A percentile compares a stretch with the other conserved stretches of the same genome.
These are phyloP conservation scores for Neurospora sp. DNA, from an alignment of 2,329 filamentous ascomycete genomes.

Conservation along the genomic window DNA sequence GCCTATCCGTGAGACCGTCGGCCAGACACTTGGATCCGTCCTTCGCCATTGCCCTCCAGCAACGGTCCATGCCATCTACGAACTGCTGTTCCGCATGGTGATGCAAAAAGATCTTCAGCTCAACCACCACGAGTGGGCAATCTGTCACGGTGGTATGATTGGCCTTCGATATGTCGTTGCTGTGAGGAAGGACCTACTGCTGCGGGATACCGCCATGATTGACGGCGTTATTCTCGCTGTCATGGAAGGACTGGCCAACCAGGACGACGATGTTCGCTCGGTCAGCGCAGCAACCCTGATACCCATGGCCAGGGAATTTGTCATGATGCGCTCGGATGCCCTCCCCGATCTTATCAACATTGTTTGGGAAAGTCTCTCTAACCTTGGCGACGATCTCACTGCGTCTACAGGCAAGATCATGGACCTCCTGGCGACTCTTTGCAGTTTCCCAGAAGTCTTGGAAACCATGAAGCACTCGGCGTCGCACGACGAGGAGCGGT, in stretches of 20 bases:
- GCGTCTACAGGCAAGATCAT: slow-evolving; percentile 97
- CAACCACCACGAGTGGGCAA: slow-evolving; percentile 74
- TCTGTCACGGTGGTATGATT: slow-evolving; percentile 97
- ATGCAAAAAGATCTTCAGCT: slow-evolving; percentile 78
- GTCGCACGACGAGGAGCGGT: slow-evolving; percentile 70
- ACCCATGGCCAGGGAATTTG: slow-evolving; percentile 91
- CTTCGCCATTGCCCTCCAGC: slow-evolving; percentile 71
- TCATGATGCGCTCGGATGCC: slow-evolving; percentile 68
- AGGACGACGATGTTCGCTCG: slow-evolving; percentile 90
- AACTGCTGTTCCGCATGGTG: slow-evolving; percentile 76
- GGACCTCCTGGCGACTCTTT: slow-evolving; percentile 93
- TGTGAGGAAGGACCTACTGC: slow-evolving; percentile 81
- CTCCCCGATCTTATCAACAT: slow-evolving; percentile 81
- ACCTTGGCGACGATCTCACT: slow-evolving; percentile 92
- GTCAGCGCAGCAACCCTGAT: slow-evolving; percentile 97
- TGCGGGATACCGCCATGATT: slow-evolving; percentile 75
- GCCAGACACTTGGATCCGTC: slow-evolving; percentile 84
- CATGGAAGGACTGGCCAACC: slow-evolving; percentile 86
- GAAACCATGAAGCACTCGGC: slow-evolving; percentile 91
- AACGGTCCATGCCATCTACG: slow-evolving; percentile 78
- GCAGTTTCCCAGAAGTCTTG: slow-evolving; percentile 85
- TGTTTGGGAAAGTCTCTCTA: slow-evolving; percentile 94
- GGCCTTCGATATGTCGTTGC: slow-evolving; percentile 91
- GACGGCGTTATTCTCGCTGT: slow-evolving; percentile 88
- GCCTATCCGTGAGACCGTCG: slow-evolving; percentile 89